A percentile compares a stretch with the other conserved stretches of the same genome.
These are phyloP conservation scores for Cicer arietinum DNA, from an alignment of 306 rosid genomes.

Conservation along the genomic window DNA sequence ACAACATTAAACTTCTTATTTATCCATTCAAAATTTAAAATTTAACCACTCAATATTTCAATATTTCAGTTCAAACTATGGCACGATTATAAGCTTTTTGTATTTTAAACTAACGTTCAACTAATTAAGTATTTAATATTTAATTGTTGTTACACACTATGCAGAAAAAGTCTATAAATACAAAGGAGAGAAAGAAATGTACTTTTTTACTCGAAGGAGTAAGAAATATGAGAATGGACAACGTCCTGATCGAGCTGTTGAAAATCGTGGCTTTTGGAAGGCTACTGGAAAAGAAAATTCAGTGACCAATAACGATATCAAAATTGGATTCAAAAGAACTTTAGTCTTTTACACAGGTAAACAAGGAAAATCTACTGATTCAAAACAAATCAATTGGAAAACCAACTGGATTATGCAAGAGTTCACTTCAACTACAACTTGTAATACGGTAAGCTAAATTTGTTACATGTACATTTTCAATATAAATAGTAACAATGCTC, in stretches of 20 bases:
- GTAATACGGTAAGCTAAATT: neutral
- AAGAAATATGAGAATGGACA: neutral
- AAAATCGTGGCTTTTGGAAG: neutral
- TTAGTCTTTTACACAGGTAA: neutral
- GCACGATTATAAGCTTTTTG: too few relatives aligned
- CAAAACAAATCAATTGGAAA: neutral
- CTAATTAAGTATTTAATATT: neutral
- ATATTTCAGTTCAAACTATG: too few relatives aligned
- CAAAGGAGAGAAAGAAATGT: neutral
- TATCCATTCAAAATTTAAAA: too few relatives aligned
- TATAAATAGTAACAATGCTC: too few relatives aligned
- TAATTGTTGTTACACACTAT: neutral
- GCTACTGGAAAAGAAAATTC: neutral
- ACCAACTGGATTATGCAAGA: conserved; percentile 12
- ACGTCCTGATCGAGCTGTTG: neutral
- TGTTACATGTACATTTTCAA: neutral
- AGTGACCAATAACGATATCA: neutral
- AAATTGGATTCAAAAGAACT: neutral
- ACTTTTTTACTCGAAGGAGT: neutral
- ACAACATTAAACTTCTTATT: too few relatives aligned
- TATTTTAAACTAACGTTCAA: too few relatives aligned
- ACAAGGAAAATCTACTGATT: neutral
- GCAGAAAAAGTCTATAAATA: neutral
- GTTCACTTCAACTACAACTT: neutral
- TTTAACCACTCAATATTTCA: too few relatives aligned